Conservation (phyloP, 192 early-diverging fungal genomes). For the Lunasporangiospora selenospora region DNA sequence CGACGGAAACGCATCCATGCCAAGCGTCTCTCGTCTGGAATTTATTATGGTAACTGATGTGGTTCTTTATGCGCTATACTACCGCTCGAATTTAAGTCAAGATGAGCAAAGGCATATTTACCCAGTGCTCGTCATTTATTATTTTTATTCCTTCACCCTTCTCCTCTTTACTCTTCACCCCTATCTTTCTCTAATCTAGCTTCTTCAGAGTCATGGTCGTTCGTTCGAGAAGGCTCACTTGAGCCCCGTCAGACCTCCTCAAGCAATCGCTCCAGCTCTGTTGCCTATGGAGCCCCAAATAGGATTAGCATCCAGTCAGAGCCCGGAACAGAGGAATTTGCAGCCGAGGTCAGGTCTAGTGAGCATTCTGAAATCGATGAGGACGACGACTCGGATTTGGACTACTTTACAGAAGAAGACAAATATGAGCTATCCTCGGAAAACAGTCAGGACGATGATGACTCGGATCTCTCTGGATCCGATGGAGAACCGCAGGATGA, state of each 20-base stretch:
- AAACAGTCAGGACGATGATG: slow-evolving; percentile 17
- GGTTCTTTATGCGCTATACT: no score
- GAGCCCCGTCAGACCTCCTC: background rate
- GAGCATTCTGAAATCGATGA: slow-evolving; percentile 1
- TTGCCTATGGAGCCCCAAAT: background rate
- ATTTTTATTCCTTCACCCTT: no score
- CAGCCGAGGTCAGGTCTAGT: background rate
- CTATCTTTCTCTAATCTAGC: no score
- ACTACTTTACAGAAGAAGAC: slow-evolving; percentile 15
- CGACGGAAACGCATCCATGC: no score
- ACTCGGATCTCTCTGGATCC: background rate
- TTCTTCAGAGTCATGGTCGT: background rate
- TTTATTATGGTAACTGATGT: no score
- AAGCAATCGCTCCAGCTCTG: background rate
- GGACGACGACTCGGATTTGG: slow-evolving; percentile 1
- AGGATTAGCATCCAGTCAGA: background rate
- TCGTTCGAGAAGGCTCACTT: background rate
- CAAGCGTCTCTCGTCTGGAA: no score
- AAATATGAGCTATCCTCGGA: slow-evolving; percentile 5
- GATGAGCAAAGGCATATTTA: no score
- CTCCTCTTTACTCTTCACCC: no score
- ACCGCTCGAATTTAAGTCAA: background rate
- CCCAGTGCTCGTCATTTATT: no score
- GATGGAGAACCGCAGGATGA: slow-evolving; percentile 2
- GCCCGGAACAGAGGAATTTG: background rate